Conservation (phyloP, 1,284 basidiomycete genomes). For the Anthracocystis panici-leucophaei region DNA sequence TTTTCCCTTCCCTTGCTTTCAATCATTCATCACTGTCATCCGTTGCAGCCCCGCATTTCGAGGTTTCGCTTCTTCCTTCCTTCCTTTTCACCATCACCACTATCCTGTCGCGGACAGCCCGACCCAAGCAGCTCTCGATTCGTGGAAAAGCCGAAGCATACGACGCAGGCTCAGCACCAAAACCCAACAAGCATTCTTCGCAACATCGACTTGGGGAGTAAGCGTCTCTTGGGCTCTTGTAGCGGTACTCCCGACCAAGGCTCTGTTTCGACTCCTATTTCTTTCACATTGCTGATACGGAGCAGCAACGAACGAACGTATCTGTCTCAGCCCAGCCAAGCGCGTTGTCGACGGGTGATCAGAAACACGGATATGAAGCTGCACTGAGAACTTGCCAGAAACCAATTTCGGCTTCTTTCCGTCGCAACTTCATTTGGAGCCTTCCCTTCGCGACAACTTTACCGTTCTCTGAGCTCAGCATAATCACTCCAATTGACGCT, state of each 20-base stretch:
- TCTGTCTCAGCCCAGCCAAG: background rate
- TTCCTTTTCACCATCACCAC: background rate
- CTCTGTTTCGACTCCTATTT: no score
- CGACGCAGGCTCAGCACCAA: background rate
- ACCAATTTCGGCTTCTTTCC: background rate
- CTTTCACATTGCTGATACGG: no score
- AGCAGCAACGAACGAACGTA: background rate
- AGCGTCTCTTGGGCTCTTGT: no score
- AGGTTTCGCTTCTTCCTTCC: background rate
- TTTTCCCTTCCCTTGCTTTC: background rate
- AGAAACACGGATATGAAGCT: background rate
- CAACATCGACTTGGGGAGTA: background rate
- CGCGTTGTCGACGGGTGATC: background rate
- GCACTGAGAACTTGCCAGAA: background rate
- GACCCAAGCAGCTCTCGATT: no score
- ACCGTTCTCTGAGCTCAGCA: background rate
- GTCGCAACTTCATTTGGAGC: conserved; percentile 1
- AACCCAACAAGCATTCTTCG: background rate
- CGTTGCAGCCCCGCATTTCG: background rate
- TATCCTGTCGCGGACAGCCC: background rate
- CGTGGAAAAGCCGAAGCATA: background rate
- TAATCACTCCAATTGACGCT: background rate
- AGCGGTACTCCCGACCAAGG: no score
- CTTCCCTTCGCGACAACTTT: background rate
- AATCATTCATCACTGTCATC: conserved; percentile 1